Evolutionary conservation across 2,329 filamentous ascomycete genomes (phyloP), one percentile per base, ranked within the genome.

Genomic region (Fusarium goolgardi): DNA sequence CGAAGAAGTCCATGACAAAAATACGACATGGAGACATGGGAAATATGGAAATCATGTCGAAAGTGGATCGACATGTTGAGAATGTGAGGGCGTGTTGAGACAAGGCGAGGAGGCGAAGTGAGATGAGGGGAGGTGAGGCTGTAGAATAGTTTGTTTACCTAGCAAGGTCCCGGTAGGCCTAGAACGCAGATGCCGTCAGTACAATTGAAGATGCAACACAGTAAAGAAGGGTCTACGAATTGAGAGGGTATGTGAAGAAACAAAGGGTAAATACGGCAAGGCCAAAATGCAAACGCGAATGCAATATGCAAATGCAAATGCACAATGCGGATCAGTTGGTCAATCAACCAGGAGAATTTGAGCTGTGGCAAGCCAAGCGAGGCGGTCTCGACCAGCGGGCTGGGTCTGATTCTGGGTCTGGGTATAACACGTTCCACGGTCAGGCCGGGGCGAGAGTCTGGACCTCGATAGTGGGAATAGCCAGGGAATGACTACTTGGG

Each of bases 131-230:
- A 61, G 41, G 49, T 39, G 45, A 54, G 55, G 55, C 31, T 53
- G 50, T 44, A 63, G 47, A 55, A 47, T 35, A 46, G 51, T 55
- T 61, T 77, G 51, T 55, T 63, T 77, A 79, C 78, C 75, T 78
- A 46, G 74, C 60, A 53, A 79, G 75, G 55, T 79, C 78, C 69
- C 67, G 72, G 68, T 79, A 79, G 72, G 78, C 76, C 78, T 79
- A 76, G 71, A 77, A 73, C 73, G 47, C 16, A 37, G 50, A 64
- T 59, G 50, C 41, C 51, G 73, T 76, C 64, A 76, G 74, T 57
- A 44, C 55, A 39, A 45, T 59, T 40, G 45, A 37, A 51, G 21
- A 43, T 40, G n/a, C 35, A 40, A 29, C 47, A 45, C 35, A 37
- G 32, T 55, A 13, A 34, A 34, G 15, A 15, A n/a, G 41, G 41